phyloP scores from a whole-genome alignment of 139 green algal species.

The Chlamydomonas schloesseri region DNA sequence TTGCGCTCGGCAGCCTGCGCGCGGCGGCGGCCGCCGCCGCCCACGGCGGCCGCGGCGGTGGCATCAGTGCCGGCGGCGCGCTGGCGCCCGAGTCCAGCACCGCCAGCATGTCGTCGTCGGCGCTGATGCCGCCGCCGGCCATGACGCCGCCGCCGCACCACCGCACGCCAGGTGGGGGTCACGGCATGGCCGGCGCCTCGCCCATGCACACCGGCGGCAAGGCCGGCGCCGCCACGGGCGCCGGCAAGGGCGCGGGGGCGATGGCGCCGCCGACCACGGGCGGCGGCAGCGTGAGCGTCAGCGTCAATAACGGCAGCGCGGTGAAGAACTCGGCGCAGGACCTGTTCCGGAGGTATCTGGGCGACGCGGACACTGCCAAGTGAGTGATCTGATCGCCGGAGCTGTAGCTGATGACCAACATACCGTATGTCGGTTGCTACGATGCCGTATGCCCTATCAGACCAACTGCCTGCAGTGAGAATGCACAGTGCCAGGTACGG shows the following conservation, averaged over 20 bases:
- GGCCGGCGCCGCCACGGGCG: background rate
- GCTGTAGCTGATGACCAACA: too few relatives aligned
- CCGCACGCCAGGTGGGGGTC: too few relatives aligned
- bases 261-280: too few relatives aligned
- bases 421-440: too few relatives aligned
- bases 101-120: background rate
- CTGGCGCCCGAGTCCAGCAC: background rate
- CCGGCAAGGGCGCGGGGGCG: background rate
- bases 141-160: background rate
- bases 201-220: background rate
- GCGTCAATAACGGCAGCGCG: background rate
- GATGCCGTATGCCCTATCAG: too few relatives aligned
- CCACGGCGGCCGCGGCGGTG: background rate
- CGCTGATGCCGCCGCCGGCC: background rate
- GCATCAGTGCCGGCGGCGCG: too few relatives aligned
- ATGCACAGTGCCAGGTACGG: too few relatives aligned
- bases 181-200: background rate
- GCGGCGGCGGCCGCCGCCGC: too few relatives aligned
- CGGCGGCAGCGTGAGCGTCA: background rate
- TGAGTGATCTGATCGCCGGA: too few relatives aligned
- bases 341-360: conserved; percentile 33
- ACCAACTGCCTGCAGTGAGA: too few relatives aligned
- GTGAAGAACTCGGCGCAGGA: conserved; percentile 27
- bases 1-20: background rate
- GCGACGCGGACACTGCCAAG: background rate